phyloP scores from a whole-genome alignment of 2,329 filamentous ascomycete species.

The Cercospora canescens region DNA sequence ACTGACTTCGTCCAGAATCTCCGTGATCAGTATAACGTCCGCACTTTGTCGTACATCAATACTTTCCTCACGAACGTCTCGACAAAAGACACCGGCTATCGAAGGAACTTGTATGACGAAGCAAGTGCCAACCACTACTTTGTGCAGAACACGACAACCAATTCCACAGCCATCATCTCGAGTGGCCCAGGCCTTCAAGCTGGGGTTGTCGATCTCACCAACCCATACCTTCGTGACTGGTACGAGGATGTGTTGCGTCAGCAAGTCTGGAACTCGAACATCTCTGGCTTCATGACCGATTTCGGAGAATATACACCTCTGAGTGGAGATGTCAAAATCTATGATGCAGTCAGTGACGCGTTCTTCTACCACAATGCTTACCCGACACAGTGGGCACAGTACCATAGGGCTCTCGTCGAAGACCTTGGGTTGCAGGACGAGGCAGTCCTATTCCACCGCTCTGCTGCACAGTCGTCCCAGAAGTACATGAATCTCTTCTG shows the following conservation, averaged over 20 bases:
- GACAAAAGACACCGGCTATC: slow-evolving; percentile 35
- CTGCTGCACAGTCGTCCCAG: slow-evolving; percentile 35
- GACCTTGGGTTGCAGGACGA: slow-evolving; percentile 33
- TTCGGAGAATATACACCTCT: slow-evolving; percentile 41
- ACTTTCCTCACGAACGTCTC: slow-evolving; percentile 39
- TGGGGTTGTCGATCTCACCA: slow-evolving; percentile 41
- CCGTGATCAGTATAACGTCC: slow-evolving; percentile 35
- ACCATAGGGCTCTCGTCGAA: slow-evolving; percentile 35
- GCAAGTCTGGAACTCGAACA: slow-evolving; percentile 39
- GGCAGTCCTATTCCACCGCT: slow-evolving; percentile 39
- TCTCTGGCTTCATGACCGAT: slow-evolving; percentile 40
- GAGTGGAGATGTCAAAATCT: slow-evolving; percentile 32
- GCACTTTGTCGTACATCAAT: slow-evolving; percentile 39
- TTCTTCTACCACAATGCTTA: slow-evolving; percentile 40
- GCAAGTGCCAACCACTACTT: slow-evolving; percentile 34
- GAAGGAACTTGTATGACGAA: slow-evolving; percentile 37
- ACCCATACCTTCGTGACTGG: slow-evolving; percentile 35
- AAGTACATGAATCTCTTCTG: slow-evolving; percentile 42
- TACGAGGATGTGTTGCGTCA: slow-evolving; percentile 36
- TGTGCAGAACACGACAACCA: slow-evolving; percentile 39
- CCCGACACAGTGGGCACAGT: slow-evolving; percentile 36
- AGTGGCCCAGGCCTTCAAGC: slow-evolving; percentile 40
- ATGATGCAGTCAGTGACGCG: slow-evolving; percentile 32
- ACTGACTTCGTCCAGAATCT: slow-evolving; percentile 38
- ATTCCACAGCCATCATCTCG: slow-evolving; percentile 37